These are phyloP conservation scores for Neonectria punicea DNA, from an alignment of 2,329 filamentous ascomycete genomes.

Conservation along the genomic window DNA sequence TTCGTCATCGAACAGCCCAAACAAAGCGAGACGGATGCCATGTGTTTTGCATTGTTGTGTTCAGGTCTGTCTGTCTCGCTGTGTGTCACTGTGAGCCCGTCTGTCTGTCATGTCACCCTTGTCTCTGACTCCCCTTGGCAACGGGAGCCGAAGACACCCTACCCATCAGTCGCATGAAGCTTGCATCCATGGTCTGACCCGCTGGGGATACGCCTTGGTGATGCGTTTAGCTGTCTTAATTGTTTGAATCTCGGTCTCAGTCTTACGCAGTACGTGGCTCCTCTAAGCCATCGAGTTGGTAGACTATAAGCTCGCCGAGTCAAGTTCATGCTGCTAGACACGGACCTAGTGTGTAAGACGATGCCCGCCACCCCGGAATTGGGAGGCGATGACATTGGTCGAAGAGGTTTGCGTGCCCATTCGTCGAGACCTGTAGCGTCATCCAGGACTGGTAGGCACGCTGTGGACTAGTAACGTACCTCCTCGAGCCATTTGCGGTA, in stretches of 20 bases:
- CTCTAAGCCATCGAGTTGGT: not conserved
- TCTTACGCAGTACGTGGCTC: slow-evolving; percentile 16
- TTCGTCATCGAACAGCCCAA: slow-evolving; percentile 32
- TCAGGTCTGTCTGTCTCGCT: slow-evolving; percentile 7
- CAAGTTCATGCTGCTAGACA: slow-evolving; percentile 20
- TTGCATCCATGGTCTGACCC: not conserved
- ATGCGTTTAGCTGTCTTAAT: not conserved
- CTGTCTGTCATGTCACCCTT: not conserved
- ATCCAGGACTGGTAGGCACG: not conserved
- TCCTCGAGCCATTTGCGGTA: not conserved
- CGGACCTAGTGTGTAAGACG: slow-evolving; percentile 7
- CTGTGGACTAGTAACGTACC: not conserved
- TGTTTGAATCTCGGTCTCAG: not conserved
- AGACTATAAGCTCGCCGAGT: slow-evolving; percentile 3
- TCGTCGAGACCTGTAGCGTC: not conserved
- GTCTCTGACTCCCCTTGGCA: slow-evolving; percentile 1
- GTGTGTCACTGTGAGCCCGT: not conserved
- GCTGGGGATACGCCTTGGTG: not conserved
- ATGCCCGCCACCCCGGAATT: slow-evolving; percentile 8
- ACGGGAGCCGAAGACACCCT: slow-evolving; percentile 3
- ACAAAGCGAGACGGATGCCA: not conserved
- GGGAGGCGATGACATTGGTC: slow-evolving; percentile 22
- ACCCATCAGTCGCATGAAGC: not conserved
- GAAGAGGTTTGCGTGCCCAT: slow-evolving; percentile 1
- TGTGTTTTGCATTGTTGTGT: slow-evolving; percentile 2